Evolutionary conservation across 2,329 filamentous ascomycete genomes (phyloP), one percentile per base, ranked within the genome.

Genomic region (Penicillium sp.): DNA sequence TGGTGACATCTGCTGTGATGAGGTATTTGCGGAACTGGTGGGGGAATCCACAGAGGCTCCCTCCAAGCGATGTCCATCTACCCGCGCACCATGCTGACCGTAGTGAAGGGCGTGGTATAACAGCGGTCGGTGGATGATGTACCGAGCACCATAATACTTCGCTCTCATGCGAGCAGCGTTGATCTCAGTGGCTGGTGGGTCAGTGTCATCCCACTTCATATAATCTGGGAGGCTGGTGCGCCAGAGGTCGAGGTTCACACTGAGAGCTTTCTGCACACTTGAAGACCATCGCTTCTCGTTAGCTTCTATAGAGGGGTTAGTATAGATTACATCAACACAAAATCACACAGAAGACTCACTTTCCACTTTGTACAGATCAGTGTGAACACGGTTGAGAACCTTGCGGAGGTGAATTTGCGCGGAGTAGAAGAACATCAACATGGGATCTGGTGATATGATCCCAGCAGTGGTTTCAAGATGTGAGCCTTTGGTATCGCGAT

Each of bases 101-200:
- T 78, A 77, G 60, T 86, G 82, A 2, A 87, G 78, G 2, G 82
- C 83, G 54, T 84, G 81, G 63, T 85, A 83, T 21, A 89, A 74
- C 58, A 93, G 91, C 1, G 90, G 91, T 24, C 95, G 85, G 71
- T 95, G 90, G 26, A 93, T 93, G 69, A 98, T 93, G 60, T 96
- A 92, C 62, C 89, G 85, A 0, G 91, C 93, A 21, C 95, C 95
- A 80, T 93, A 98, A 74, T 95, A 98, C 73, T 99, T 98, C 14
- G 90, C 95, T 43, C 93, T 87, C 59, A 98, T 80, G 22, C 95
- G 86, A 31, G 93, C 93, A 13, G 86, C 81, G 16, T 97, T 86
- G 58, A 98, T 92, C 48, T 96, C 87, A 0, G 70, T 73, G 0
- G 92, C 84, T 1, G 91, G 91, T 5, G 82, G 80, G 53, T 96